A percentile compares a stretch with the other conserved stretches of the same genome.
phyloP scores from a whole-genome alignment of 768 basidiomycete species.

The Agaricus sinodeliciosus region DNA sequence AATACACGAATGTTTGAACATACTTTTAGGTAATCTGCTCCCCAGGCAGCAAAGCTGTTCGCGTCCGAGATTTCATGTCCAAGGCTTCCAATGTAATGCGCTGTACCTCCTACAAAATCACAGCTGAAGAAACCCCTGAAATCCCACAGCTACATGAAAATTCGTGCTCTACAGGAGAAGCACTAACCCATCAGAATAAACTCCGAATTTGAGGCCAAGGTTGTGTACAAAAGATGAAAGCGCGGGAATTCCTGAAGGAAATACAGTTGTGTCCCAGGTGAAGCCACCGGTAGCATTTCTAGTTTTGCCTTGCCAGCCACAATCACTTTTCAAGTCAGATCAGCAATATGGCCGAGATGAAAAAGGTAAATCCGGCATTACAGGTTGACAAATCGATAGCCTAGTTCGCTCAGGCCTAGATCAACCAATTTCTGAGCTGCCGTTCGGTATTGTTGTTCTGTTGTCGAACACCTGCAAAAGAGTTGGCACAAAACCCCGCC shows the following conservation, averaged over 20 bases:
- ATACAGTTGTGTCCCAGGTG: constrained; percentile 34
- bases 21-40: constrained; percentile 39
- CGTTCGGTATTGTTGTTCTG: constrained; percentile 33
- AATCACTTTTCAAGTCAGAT: constrained; percentile 26
- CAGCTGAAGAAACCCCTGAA: constrained; percentile 37
- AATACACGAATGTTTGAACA: neutral
- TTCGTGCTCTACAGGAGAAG: neutral
- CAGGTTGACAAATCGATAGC: constrained; percentile 40
- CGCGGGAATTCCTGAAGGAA: constrained; percentile 33
- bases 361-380: constrained; percentile 9
- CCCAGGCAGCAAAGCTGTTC: constrained; percentile 40
- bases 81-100: constrained; percentile 37
- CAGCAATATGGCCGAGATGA: neutral
- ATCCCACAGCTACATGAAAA: neutral
- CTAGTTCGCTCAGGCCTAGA: constrained; percentile 29
- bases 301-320: constrained; percentile 42
- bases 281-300: constrained; percentile 34
- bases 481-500: neutral
- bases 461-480: constrained; percentile 30
- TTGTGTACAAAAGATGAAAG: constrained; percentile 30
- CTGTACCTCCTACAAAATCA: constrained; percentile 38
- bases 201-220: constrained; percentile 55
- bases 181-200: constrained; percentile 43
- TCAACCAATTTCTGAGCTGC: constrained; percentile 32
- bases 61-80: constrained; percentile 43